Conservation (phyloP, 306 rosid species). For the Medicago truncatula region DNA sequence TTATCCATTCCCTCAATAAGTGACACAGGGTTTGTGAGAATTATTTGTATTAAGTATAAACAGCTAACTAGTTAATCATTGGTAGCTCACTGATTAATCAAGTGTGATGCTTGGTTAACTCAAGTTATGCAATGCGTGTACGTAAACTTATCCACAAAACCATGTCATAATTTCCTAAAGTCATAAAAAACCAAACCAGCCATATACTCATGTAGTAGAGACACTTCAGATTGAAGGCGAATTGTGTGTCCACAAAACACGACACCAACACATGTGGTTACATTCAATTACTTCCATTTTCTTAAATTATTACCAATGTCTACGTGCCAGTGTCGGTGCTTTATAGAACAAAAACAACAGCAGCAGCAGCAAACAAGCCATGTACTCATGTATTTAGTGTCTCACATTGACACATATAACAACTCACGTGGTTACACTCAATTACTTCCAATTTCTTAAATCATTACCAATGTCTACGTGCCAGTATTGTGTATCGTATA, state of each 20-base stretch:
- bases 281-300: background rate
- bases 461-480: no score
- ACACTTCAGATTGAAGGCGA: background rate
- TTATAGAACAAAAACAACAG: background rate
- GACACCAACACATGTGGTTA: background rate
- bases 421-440: no score
- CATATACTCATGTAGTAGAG: background rate
- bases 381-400: background rate
- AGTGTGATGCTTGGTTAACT: background rate
- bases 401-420: background rate
- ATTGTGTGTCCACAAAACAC: background rate
- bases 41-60: no score
- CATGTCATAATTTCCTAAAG: background rate
- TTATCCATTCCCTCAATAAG: constrained; percentile 88
- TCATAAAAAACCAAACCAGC: background rate
- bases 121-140: background rate
- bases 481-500: no score
- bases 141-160: background rate
- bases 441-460: no score
- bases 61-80: no score
- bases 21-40: constrained; percentile 41
- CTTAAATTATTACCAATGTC: background rate
- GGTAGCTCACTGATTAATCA: no score
- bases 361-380: no score
- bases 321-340: background rate